Evolutionary conservation across 1,284 basidiomycete genomes (phyloP).

Genomic region (Austroboletus niveus): DNA sequence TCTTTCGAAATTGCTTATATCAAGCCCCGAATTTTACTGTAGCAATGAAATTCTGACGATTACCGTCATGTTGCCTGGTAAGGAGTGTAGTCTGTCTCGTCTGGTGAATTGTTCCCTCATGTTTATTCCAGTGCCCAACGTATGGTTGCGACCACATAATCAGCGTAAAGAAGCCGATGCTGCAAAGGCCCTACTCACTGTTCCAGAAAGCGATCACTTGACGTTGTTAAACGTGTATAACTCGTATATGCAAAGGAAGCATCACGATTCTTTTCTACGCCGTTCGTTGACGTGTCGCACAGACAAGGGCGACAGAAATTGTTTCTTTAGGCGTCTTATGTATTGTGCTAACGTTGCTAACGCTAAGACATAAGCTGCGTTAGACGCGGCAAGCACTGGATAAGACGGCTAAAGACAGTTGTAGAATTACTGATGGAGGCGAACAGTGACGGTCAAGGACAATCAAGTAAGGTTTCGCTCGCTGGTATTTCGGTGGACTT

Average conservation of each 20-base stretch:
- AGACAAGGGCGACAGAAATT: conserved; percentile 80
- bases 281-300: conserved; percentile 3
- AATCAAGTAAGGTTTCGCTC: conserved; percentile 59
- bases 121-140: conserved; percentile 72
- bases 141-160: conserved; percentile 90
- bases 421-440: conserved; percentile 60
- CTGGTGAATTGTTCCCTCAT: conserved; percentile 4
- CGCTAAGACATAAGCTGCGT: too few species aligned
- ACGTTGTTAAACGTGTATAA: conserved; percentile 97
- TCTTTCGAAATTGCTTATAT: conserved; percentile 93
- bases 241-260: conserved; percentile 80
- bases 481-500: not conserved
- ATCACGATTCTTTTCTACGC: not conserved
- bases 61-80: conserved; percentile 93
- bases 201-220: conserved; percentile 95
- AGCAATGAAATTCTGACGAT: conserved; percentile 96
- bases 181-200: conserved; percentile 85
- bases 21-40: conserved; percentile 93
- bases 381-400: too few species aligned
- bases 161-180: conserved; percentile 88
- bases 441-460: conserved; percentile 87
- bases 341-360: too few species aligned
- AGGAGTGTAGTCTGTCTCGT: conserved; percentile 16
- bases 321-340: conserved; percentile 37
- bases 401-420: too few species aligned